Evolutionary conservation across 2,329 filamentous ascomycete genomes (phyloP).

Genomic region (Waltergamsia citrina): DNA sequence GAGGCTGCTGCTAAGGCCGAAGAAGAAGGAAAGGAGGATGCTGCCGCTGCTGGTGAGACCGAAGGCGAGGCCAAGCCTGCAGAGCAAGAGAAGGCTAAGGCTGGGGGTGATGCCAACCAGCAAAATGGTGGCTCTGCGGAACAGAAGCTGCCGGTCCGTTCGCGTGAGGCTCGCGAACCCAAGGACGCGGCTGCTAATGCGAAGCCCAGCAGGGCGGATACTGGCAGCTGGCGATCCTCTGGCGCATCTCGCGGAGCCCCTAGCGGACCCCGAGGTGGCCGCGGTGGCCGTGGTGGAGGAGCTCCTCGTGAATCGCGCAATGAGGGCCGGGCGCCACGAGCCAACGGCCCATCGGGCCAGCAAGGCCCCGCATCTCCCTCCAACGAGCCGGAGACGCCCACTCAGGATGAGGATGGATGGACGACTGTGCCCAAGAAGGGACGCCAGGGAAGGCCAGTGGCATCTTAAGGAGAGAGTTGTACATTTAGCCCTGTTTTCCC

Average conservation of each 20-base stretch:
- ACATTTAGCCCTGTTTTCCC: constrained; percentile 23
- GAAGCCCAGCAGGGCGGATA: constrained; percentile 48
- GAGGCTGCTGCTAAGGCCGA: constrained; percentile 41
- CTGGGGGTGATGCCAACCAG: constrained; percentile 7
- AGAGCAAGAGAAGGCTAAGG: constrained; percentile 19
- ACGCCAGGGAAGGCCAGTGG: constrained; percentile 18
- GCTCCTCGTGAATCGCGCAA: constrained; percentile 32
- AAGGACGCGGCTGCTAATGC: constrained; percentile 32
- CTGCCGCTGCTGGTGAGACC: constrained; percentile 19
- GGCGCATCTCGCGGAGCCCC: constrained; percentile 37
- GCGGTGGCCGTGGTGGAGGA: constrained; percentile 29
- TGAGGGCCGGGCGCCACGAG: constrained; percentile 34
- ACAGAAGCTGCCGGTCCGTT: constrained; percentile 34
- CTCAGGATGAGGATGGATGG: constrained; percentile 53
- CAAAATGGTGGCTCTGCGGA: constrained; percentile 29
- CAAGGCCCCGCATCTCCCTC: constrained; percentile 20
- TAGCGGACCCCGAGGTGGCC: constrained; percentile 32
- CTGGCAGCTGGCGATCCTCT: constrained; percentile 50
- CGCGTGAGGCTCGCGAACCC: constrained; percentile 28
- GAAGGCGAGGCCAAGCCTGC: constrained; percentile 24
- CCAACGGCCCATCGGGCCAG: constrained; percentile 35
- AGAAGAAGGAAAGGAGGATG: constrained; percentile 24
- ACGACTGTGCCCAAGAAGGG: constrained; percentile 37
- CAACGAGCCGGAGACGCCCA: constrained; percentile 18
- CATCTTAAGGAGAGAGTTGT: constrained; percentile 20